Conservation (phyloP, 2,329 filamentous ascomycete species). For the Neospermospora avenae region DNA sequence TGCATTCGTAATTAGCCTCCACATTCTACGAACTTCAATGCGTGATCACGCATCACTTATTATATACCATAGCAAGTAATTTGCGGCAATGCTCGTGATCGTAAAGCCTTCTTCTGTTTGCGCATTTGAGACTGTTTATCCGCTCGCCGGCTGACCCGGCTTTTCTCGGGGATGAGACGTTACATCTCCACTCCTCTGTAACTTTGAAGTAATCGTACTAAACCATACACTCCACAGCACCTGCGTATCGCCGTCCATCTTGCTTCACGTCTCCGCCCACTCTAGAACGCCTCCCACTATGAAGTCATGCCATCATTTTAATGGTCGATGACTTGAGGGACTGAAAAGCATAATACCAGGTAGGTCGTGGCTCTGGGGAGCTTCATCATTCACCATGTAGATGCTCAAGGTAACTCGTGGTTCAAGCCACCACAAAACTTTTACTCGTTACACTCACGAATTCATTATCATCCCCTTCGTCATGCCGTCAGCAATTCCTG, state of each 20-base stretch:
- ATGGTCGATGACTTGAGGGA: constrained; percentile 6
- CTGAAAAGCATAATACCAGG: constrained; percentile 19
- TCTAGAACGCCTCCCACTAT: constrained; percentile 13
- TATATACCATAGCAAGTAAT: background rate
- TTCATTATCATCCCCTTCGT: constrained; percentile 5
- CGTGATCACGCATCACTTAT: background rate
- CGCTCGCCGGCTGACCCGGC: constrained; percentile 16
- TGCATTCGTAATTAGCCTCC: too few species aligned
- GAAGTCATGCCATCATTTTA: constrained; percentile 15
- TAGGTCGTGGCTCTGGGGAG: constrained; percentile 6
- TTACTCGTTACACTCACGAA: background rate
- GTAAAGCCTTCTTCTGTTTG: background rate
- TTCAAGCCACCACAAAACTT: constrained; percentile 10
- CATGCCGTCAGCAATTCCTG: constrained; percentile 40
- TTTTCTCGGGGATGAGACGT: constrained; percentile 26
- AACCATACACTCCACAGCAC: background rate
- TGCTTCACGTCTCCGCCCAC: constrained; percentile 12
- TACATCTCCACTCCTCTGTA: constrained; percentile 22
- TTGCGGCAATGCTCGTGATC: background rate
- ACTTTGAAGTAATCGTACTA: background rate
- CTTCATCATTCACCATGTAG: constrained; percentile 29
- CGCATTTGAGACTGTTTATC: background rate
- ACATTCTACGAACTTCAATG: background rate
- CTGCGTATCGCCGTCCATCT: constrained; percentile 5
- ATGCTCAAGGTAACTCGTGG: constrained; percentile 16